Percentiles rank a stretch among this genome's conserved stretches.
Conservation (phyloP, 805 yeast species). For the Lipomyces yamanashiensis region DNA sequence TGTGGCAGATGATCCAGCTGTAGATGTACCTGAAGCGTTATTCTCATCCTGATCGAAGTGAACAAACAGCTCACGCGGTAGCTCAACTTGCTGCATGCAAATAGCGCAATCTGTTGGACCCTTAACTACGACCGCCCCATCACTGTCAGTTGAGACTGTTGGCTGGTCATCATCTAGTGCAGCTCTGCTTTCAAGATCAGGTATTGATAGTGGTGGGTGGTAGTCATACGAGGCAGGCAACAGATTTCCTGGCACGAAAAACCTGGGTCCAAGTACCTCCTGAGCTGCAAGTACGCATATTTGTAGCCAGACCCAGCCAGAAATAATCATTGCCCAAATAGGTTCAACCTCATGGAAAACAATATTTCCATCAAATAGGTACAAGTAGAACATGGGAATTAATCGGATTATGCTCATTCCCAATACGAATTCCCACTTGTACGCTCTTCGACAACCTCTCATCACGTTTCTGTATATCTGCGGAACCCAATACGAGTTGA, state of each 20-base stretch:
- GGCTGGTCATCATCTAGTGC: conserved; percentile 40
- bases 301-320: conserved; percentile 66
- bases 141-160: conserved; percentile 38
- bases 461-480: conserved; percentile 79
- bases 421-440: conserved; percentile 75
- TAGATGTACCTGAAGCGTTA: conserved; percentile 22
- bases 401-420: conserved; percentile 68
- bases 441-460: conserved; percentile 68
- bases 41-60: background rate
- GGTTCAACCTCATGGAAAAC: conserved; percentile 76
- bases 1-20: conserved; percentile 40
- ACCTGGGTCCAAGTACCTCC: conserved; percentile 73
- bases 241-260: conserved; percentile 73
- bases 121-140: conserved; percentile 24
- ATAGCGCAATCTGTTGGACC: conserved; percentile 71
- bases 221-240: conserved; percentile 85
- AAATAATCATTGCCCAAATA: conserved; percentile 52
- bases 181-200: conserved; percentile 57
- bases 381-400: conserved; percentile 68
- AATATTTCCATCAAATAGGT: conserved; percentile 53
- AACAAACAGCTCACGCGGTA: conserved; percentile 44
- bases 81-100: conserved; percentile 79
- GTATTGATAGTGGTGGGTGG: conserved; percentile 69
- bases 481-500: conserved; percentile 85
- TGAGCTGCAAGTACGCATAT: conserved; percentile 63